These are phyloP conservation scores for Blastomyces percursus DNA, from an alignment of 2,329 filamentous ascomycete species.

Conservation along the genomic window DNA sequence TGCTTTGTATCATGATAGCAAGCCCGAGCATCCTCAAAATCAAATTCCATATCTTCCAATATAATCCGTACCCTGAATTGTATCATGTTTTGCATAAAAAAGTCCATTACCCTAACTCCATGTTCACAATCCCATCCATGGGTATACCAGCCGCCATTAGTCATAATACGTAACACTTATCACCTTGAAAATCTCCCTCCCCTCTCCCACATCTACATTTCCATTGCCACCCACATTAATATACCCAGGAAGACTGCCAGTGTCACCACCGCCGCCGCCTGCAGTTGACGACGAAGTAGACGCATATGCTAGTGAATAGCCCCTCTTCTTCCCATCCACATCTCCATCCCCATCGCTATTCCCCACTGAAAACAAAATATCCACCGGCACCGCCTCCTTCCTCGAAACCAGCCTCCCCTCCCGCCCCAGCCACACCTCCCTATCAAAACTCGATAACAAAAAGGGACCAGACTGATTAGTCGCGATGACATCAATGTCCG, in stretches of 20 bases:
- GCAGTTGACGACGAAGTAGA: not conserved
- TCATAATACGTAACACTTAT: conserved; percentile 16
- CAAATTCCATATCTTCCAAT: not conserved
- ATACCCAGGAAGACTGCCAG: not conserved
- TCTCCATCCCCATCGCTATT: not conserved
- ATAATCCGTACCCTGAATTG: not conserved
- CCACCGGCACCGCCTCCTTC: conserved; percentile 9
- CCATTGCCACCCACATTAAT: conserved; percentile 7
- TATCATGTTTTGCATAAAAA: not conserved
- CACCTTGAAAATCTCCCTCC: conserved; percentile 9
- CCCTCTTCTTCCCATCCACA: conserved; percentile 6
- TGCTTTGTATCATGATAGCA: not conserved
- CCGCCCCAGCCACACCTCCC: conserved; percentile 9
- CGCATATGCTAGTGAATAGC: conserved; percentile 5
- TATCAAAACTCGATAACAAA: conserved; percentile 10
- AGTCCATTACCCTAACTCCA: not conserved
- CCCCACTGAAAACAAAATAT: conserved; percentile 9
- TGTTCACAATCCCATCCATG: not conserved
- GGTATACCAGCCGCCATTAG: conserved; percentile 1
- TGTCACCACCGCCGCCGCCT: not conserved
- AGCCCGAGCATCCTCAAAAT: not conserved
- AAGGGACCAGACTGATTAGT: conserved; percentile 13
- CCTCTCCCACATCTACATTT: conserved; percentile 5
- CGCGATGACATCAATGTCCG: conserved; percentile 9
- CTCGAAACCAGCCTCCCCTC: conserved; percentile 7